Evolutionary conservation across 768 basidiomycete species (phyloP), one percentile per base, ranked within the genome.

Genomic region (Tephrocybe sp.): DNA sequence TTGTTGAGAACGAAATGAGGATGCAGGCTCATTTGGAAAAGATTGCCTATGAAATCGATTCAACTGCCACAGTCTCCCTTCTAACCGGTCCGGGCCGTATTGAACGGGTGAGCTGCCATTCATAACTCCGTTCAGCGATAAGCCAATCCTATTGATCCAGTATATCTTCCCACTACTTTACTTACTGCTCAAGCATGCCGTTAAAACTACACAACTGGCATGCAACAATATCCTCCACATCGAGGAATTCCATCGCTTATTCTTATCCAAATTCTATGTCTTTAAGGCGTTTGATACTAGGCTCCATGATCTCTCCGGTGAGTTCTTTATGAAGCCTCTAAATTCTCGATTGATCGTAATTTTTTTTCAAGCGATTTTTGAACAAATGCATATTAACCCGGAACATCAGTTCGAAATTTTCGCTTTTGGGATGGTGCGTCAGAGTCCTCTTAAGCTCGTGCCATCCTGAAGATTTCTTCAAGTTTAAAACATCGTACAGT

Each of bases 351-450:
- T 48, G 26, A 26, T 26, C 13, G 17, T 39, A 17, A n/a, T n/a
- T n/a, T n/a, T n/a, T 36, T 5, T 23, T 41, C 17, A 23, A 53
- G 52, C 52, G 17, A 44, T 33, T 3, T 53, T 53, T 31, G 32
- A 47, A 23, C 52, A 53, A 30, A 52, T 52, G 51, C 44, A 46
- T 20, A 36, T 38, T 5, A 20, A 48, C 7, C 1, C 33, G 0
- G 36, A 31, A 14, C n/a, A 11, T 11, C 16, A 53, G 9, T 44
- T 53, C 12, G 52, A 48, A 30, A 31, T 36, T 11, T 53, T 38
- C 22, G 41, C 52, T 4, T 53, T 48, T 33, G 52, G 52, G 4
- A 53, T 53, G 52, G 52, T 48, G 11, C 3, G 47, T 44, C 1
- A 3, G n/a, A n/a, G 5, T 17, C 26, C 26, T 26, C 9, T 33